Percentiles rank a stretch among this genome's conserved stretches.
Evolutionary conservation across 495 filamentous ascomycete species (phyloP).

Genomic region (Penicillium egyptiacum): DNA sequence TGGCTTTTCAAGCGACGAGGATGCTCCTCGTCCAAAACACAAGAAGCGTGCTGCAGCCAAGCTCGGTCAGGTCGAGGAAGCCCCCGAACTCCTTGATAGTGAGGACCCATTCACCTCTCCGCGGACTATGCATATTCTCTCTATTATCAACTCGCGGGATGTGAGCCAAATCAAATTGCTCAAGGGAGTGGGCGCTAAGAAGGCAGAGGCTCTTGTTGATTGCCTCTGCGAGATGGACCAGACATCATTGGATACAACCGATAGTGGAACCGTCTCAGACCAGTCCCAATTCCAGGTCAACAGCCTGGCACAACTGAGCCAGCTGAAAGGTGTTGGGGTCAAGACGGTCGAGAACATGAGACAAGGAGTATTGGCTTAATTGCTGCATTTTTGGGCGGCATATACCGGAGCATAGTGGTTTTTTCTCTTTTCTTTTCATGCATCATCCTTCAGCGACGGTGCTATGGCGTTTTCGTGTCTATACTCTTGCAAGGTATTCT

Average conservation of each 20-base stretch:
- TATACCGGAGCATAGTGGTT: slow-evolving; percentile 18
- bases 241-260: slow-evolving; percentile 16
- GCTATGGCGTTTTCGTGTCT: slow-evolving; percentile 35
- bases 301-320: slow-evolving; percentile 48
- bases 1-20: slow-evolving; percentile 32
- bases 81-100: slow-evolving; percentile 26
- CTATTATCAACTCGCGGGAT: slow-evolving; percentile 85
- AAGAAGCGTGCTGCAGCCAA: slow-evolving; percentile 44
- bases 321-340: slow-evolving; percentile 50
- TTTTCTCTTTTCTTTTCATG: slow-evolving; percentile 19
- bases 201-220: slow-evolving; percentile 54
- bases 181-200: slow-evolving; percentile 62
- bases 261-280: slow-evolving; percentile 20
- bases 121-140: slow-evolving; percentile 67
- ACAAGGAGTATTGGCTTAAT: slow-evolving; percentile 44
- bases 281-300: slow-evolving; percentile 37
- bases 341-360: slow-evolving; percentile 58
- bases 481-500: slow-evolving; percentile 9
- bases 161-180: slow-evolving; percentile 62
- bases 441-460: slow-evolving; percentile 42
- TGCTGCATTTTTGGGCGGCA: slow-evolving; percentile 18
- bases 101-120: slow-evolving; percentile 55
- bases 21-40: slow-evolving; percentile 33
- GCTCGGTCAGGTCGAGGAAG: slow-evolving; percentile 21
- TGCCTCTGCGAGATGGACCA: slow-evolving; percentile 52